Evolutionary conservation across 371 early-diverging fungal genomes (phyloP).

Genomic region (Rhizomucor miehei): DNA sequence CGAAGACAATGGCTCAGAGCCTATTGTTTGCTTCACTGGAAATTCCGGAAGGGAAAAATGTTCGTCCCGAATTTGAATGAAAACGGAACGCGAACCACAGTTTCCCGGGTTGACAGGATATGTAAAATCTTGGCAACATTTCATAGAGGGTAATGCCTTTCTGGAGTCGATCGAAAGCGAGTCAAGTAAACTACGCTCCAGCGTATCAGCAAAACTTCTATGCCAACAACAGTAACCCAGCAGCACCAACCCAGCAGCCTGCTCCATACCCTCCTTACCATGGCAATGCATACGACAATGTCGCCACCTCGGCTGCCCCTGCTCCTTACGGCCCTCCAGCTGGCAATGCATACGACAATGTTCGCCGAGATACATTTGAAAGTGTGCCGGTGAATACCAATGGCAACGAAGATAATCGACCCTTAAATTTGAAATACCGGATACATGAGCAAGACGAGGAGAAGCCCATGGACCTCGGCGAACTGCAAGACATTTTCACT

Average conservation of each 20-base stretch:
- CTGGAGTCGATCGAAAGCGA: too few relatives aligned
- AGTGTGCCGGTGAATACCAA: not conserved
- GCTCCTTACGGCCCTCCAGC: not conserved
- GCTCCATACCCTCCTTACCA: conserved; percentile 2
- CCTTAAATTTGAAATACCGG: conserved; percentile 6
- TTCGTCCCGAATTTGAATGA: too few relatives aligned
- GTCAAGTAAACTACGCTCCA: not conserved
- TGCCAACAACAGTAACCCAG: conserved; percentile 1
- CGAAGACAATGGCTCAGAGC: too few relatives aligned
- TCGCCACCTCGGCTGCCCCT: not conserved
- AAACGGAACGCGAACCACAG: too few relatives aligned
- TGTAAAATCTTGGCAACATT: too few relatives aligned
- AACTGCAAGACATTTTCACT: conserved; percentile 29
- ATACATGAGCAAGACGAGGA: conserved; percentile 25
- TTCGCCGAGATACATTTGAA: too few relatives aligned
- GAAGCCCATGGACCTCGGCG: conserved; percentile 27
- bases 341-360: not conserved
- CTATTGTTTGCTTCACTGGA: too few relatives aligned
- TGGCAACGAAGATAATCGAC: not conserved
- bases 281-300: conserved; percentile 3
- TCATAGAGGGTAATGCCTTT: too few relatives aligned
- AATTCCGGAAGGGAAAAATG: too few relatives aligned
- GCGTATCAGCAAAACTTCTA: conserved; percentile 12
- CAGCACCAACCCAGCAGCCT: not conserved
- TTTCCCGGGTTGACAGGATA: too few relatives aligned